Evolutionary conservation across 108 stramenopile species (phyloP).

Genomic region (Cyclotella kingstonii): DNA sequence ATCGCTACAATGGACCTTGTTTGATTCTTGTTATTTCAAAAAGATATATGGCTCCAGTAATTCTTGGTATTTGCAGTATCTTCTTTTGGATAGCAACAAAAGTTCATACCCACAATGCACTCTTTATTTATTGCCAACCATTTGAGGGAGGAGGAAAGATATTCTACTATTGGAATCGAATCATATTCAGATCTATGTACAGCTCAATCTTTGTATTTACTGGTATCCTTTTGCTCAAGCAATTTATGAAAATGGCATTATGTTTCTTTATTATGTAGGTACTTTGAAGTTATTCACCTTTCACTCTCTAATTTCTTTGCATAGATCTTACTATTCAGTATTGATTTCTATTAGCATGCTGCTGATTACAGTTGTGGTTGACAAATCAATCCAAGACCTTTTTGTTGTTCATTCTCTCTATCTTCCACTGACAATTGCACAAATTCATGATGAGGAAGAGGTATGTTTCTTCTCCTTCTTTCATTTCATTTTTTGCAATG

Average conservation of each 20-base stretch:
- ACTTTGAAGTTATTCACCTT: neutral
- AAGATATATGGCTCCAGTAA: conserved; percentile 33
- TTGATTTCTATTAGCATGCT: conserved; percentile 10
- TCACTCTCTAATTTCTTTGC: no score
- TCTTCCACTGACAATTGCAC: conserved; percentile 29
- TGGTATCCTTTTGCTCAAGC: conserved; percentile 27
- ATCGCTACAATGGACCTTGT: no score
- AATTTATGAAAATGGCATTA: conserved; percentile 9
- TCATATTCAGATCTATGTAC: conserved; percentile 45
- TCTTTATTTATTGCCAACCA: conserved; percentile 51
- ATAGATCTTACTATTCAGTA: no score
- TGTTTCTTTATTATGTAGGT: conserved; percentile 24
- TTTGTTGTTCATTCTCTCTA: conserved; percentile 33
- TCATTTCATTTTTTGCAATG: neutral
- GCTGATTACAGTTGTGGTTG: conserved; percentile 18
- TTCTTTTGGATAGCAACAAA: conserved; percentile 57
- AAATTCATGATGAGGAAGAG: conserved; percentile 39
- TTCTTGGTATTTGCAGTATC: conserved; percentile 43
- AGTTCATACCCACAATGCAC: conserved; percentile 55
- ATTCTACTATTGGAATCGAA: conserved; percentile 52
- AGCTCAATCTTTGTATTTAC: conserved; percentile 37
- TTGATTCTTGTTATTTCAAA: no score
- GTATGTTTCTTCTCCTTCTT: conserved; percentile 7
- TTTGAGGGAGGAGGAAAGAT: conserved; percentile 58
- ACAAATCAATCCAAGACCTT: conserved; percentile 20